A percentile compares a stretch with the other conserved stretches of the same genome.
phyloP scores from a whole-genome alignment of 345 rosid genomes.

The Bretschneidera sinensis region DNA sequence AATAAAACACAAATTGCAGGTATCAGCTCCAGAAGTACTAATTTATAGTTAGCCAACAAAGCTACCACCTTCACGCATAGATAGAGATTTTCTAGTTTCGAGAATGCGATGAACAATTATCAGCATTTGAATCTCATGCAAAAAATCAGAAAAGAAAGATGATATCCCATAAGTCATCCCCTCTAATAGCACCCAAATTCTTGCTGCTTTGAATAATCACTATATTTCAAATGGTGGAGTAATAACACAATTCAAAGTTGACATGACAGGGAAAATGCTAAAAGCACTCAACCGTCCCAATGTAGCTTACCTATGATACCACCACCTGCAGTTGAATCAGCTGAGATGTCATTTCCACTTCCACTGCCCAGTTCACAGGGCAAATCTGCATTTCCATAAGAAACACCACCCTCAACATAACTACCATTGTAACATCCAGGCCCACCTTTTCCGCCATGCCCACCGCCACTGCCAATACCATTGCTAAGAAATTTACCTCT shows the following conservation, averaged over 20 bases:
- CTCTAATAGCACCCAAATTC: background rate
- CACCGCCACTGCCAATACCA: conserved; percentile 91
- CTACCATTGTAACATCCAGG: conserved; percentile 57
- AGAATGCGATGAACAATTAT: background rate
- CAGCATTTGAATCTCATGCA: background rate
- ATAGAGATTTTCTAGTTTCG: too few species aligned
- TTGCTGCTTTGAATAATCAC: conserved; percentile 3
- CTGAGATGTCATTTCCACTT: conserved; percentile 72
- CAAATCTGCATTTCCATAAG: conserved; percentile 78
- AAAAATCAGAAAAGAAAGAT: background rate
- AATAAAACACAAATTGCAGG: conserved; percentile 10
- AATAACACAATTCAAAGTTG: background rate
- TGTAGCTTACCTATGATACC: conserved; percentile 73
- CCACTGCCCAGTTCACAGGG: conserved; percentile 99
- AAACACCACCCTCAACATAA: conserved; percentile 68
- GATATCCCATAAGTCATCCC: background rate
- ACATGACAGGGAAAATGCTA: background rate
- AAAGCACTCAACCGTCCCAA: conserved; percentile 8
- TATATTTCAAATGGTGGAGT: background rate
- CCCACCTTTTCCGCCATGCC: conserved; percentile 99
- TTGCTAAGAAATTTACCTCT: conserved; percentile 60
- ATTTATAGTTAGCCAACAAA: background rate
- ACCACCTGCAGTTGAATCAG: conserved; percentile 79
- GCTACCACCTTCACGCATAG: background rate
- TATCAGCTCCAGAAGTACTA: conserved; percentile 9